Evolutionary conservation across 352 stramenopile genomes (phyloP).

Genomic region (Pythium folliculosum): DNA sequence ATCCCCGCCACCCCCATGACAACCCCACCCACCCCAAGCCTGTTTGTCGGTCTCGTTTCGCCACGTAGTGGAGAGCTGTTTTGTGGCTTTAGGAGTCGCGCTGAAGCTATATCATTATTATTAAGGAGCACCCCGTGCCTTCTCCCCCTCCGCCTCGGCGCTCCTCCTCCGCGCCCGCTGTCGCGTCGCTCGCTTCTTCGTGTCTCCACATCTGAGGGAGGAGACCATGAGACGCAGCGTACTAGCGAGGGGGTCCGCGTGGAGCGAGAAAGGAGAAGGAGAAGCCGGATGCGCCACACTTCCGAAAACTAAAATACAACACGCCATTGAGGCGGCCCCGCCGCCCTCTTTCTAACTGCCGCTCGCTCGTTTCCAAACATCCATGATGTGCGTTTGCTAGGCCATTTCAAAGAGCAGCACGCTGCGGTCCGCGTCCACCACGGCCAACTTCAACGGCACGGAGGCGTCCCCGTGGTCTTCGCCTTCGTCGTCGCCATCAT

Average conservation of each 20-base stretch:
- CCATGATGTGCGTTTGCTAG: neutral
- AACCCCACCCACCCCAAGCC: neutral
- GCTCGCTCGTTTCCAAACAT: too few relatives aligned
- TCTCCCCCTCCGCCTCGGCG: too few relatives aligned
- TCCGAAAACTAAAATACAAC: conserved; percentile 2
- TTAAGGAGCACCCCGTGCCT: conserved; percentile 8
- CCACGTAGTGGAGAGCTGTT: conserved; percentile 24
- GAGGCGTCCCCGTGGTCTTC: neutral
- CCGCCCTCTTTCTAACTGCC: conserved; percentile 2
- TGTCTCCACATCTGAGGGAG: neutral
- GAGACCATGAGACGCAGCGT: neutral
- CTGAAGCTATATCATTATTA: conserved; percentile 46
- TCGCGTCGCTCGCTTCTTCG: too few relatives aligned
- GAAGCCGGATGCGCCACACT: neutral
- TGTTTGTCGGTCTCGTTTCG: conserved; percentile 18
- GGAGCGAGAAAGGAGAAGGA: neutral
- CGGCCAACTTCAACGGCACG: conserved; percentile 63
- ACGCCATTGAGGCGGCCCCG: conserved; percentile 15
- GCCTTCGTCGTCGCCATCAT: neutral
- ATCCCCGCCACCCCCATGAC: neutral
- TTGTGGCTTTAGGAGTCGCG: conserved; percentile 26
- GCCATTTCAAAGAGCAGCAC: conserved; percentile 67
- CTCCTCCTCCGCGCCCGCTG: neutral
- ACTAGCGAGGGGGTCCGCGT: too few relatives aligned
- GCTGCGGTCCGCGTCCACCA: conserved; percentile 53